Evolutionary conservation across 495 filamentous ascomycete genomes (phyloP).

Genomic region (Talaromyces ruber): DNA sequence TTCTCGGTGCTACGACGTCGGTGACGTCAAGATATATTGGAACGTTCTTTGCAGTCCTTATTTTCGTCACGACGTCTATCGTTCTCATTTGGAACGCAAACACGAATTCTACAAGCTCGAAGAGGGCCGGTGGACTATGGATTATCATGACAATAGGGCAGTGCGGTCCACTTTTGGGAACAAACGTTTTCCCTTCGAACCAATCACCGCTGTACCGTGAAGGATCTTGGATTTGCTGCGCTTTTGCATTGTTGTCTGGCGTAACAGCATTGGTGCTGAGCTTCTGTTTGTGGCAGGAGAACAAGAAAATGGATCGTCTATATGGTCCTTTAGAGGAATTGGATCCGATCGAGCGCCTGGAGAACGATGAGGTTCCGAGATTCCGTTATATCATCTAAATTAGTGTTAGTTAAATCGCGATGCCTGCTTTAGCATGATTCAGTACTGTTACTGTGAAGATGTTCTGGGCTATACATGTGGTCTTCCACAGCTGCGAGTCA

Average conservation of each 20-base stretch:
- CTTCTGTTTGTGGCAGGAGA: slow-evolving; percentile 41
- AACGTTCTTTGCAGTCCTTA: slow-evolving; percentile 2
- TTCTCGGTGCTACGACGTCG: slow-evolving; percentile 17
- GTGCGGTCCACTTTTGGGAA: slow-evolving; percentile 45
- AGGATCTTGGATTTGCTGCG: slow-evolving; percentile 49
- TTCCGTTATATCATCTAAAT: background rate
- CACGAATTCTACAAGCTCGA: slow-evolving; percentile 8
- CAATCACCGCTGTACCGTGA: slow-evolving; percentile 44
- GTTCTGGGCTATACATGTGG: no score
- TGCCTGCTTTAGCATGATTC: no score
- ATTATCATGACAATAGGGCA: slow-evolving; percentile 12
- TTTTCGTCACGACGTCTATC: slow-evolving; percentile 6
- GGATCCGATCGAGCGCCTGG: background rate
- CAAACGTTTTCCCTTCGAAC: slow-evolving; percentile 43
- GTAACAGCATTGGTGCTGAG: slow-evolving; percentile 38
- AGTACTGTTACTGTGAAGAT: no score
- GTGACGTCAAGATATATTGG: slow-evolving; percentile 18
- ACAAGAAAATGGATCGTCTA: slow-evolving; percentile 32
- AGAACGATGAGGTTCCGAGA: background rate
- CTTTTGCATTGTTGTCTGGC: slow-evolving; percentile 48
- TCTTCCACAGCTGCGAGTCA: no score
- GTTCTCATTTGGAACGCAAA: slow-evolving; percentile 8
- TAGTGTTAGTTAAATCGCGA: no score
- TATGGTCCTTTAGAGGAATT: slow-evolving; percentile 3
- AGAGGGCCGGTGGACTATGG: slow-evolving; percentile 10